Percentiles rank a stretch among this genome's conserved stretches.
These are phyloP conservation scores for Coccomyxa sp. DNA, from an alignment of 139 green algal species.

Conservation along the genomic window DNA sequence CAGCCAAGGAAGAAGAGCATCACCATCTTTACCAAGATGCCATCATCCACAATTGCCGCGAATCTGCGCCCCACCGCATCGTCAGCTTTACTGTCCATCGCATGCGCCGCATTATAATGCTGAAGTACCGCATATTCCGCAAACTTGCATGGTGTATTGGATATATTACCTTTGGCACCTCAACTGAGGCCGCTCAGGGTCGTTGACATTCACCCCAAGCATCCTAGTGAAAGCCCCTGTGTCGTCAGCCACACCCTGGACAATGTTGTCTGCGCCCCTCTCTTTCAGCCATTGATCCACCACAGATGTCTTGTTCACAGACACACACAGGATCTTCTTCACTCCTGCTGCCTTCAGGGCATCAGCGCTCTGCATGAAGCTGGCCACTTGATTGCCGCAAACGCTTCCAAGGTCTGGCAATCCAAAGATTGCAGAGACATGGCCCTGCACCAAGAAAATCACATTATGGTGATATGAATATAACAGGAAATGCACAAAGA, in stretches of 20 bases:
- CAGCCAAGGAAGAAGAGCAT: neutral
- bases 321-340: slow-evolving; percentile 33
- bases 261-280: slow-evolving; percentile 6
- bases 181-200: neutral
- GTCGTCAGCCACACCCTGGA: slow-evolving; percentile 18
- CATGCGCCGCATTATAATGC: too few relatives aligned
- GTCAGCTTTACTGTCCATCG: too few relatives aligned
- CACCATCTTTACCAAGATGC: slow-evolving; percentile 45
- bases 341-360: slow-evolving; percentile 31
- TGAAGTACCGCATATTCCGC: neutral
- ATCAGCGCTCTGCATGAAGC: slow-evolving; percentile 25
- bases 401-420: slow-evolving; percentile 49
- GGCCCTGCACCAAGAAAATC: slow-evolving; percentile 17
- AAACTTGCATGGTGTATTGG: neutral
- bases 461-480: neutral
- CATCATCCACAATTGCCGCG: slow-evolving; percentile 31
- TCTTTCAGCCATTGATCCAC: slow-evolving; percentile 34
- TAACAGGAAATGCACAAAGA: neutral
- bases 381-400: slow-evolving; percentile 36
- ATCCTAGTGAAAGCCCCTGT: slow-evolving; percentile 25
- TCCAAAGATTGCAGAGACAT: slow-evolving; percentile 39
- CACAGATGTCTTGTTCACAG: slow-evolving; percentile 17
- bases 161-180: neutral
- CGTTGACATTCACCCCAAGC: slow-evolving; percentile 30
- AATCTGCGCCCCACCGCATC: slow-evolving; percentile 16